These are phyloP conservation scores for Cyberlindnera maritima DNA, from an alignment of 805 yeast genomes.

Conservation along the genomic window DNA sequence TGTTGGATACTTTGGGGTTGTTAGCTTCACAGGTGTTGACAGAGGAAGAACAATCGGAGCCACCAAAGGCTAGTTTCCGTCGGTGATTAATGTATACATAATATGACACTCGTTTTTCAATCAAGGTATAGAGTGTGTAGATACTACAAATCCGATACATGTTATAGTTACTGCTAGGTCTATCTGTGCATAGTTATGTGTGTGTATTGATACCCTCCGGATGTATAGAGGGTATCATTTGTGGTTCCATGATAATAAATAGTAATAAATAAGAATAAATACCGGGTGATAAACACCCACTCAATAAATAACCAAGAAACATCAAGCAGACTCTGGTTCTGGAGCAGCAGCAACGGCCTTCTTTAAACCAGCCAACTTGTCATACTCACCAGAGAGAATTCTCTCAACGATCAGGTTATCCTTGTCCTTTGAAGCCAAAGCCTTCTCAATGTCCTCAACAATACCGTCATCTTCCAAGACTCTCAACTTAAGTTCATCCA, in stretches of 20 bases:
- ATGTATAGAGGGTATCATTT: background rate
- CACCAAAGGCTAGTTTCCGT: background rate
- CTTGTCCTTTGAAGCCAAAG: conserved; percentile 59
- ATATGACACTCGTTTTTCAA: background rate
- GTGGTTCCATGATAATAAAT: background rate
- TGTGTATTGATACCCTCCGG: background rate
- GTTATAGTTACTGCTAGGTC: too few species aligned
- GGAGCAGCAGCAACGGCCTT: conserved; percentile 14
- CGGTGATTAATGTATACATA: background rate
- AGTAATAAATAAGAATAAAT: conserved; percentile 14
- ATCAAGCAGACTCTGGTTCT: background rate
- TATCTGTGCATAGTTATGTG: background rate
- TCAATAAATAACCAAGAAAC: too few species aligned
- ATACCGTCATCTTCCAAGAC: conserved; percentile 60
- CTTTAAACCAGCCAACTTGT: conserved; percentile 59
- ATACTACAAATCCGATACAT: too few species aligned
- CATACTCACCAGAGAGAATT: conserved; percentile 82
- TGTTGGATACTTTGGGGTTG: conserved; percentile 50
- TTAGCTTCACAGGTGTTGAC: conserved; percentile 52
- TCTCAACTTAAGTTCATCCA: conserved; percentile 75
- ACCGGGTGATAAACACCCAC: too few species aligned
- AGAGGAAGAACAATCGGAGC: conserved; percentile 28
- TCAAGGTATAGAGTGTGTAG: too few species aligned
- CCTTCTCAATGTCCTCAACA: conserved; percentile 44
- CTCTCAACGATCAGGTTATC: conserved; percentile 80